These are phyloP conservation scores for Podospora pseudoanserina DNA, from an alignment of 495 filamentous ascomycete genomes.

Conservation along the genomic window DNA sequence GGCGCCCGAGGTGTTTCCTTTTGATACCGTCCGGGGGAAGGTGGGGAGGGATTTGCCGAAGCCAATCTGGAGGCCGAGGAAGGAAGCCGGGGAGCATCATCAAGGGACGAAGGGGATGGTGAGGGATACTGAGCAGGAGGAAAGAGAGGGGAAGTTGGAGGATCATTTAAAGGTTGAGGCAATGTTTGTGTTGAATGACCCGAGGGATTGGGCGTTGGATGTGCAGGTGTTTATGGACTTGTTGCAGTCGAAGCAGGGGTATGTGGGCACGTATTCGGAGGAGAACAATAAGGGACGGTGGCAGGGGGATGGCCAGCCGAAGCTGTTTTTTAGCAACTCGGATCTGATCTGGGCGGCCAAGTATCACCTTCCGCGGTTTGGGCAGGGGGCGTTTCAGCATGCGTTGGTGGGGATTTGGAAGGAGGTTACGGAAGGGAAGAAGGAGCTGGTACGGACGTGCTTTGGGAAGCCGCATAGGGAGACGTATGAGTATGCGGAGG, in stretches of 20 bases:
- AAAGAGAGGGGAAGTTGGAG: neutral
- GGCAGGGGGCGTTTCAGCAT: slow-evolving; percentile 86
- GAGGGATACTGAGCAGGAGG: neutral
- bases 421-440: slow-evolving; percentile 61
- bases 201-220: slow-evolving; percentile 91
- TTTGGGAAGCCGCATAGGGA: slow-evolving; percentile 77
- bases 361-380: slow-evolving; percentile 82
- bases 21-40: slow-evolving; percentile 44
- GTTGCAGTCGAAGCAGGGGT: slow-evolving; percentile 67
- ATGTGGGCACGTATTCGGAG: slow-evolving; percentile 69
- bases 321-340: slow-evolving; percentile 79
- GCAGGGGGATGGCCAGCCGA: slow-evolving; percentile 74
- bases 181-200: slow-evolving; percentile 86
- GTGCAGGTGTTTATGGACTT: slow-evolving; percentile 76
- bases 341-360: slow-evolving; percentile 84
- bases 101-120: neutral
- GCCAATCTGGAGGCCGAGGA: slow-evolving; percentile 23
- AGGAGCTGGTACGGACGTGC: slow-evolving; percentile 57
- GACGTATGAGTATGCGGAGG: slow-evolving; percentile 84
- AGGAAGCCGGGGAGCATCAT: no score
- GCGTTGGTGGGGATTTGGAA: slow-evolving; percentile 76
- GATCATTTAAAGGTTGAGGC: slow-evolving; percentile 69
- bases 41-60: slow-evolving; percentile 52
- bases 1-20: slow-evolving; percentile 76
- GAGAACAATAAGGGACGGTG: slow-evolving; percentile 64